Evolutionary conservation across 140 eudicot species (phyloP), one percentile per base, ranked within the genome.

Genomic region (Stevia rebaudiana): DNA sequence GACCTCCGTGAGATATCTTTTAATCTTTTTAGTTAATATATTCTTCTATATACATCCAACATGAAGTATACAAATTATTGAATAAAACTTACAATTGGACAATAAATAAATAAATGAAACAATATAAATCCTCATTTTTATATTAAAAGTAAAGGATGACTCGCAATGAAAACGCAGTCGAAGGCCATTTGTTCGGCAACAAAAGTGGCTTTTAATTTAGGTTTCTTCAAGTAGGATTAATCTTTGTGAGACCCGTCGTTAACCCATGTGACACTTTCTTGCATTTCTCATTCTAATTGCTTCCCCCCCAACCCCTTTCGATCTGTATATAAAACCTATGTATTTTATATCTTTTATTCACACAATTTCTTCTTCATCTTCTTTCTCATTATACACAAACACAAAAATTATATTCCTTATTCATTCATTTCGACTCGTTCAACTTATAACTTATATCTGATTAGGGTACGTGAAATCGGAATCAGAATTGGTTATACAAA

Each of bases 251-350:
- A 43, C 41, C 11, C 55, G 60, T 64, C 22, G 84, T 75, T 76
- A 76, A 86, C 60, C 92, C 97, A 90, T 90, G 97, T 90, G 97
- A 86, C 73, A 77, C 42, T 53, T 80, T 70, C 75, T 74, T 76
- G 74, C 82, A 71, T 71, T 82, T 80, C 81, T 81, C 94, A 70
- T 81, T 94, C 81, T 77, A 58, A 70, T 70, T 65, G 72, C 73
- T 43, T 65, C 23, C 33, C 72, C 74, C 76, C 84, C 57, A 76
- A 61, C 68, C 62, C 50, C 51, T 73, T 59, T 79, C 80, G 68
- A n/a, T 62, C 75, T 72, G 70, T 72, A 67, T 67, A 73, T 65
- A 74, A 62, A 72, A 72, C 56, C 30, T 52, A 63, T 50, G 30
- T 28, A 51, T 17, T 28, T 48, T 63, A 51, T 40, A 51, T 41